Evolutionary conservation across 2,329 filamentous ascomycete species (phyloP).

Genomic region (Amauroascus verrucosus): DNA sequence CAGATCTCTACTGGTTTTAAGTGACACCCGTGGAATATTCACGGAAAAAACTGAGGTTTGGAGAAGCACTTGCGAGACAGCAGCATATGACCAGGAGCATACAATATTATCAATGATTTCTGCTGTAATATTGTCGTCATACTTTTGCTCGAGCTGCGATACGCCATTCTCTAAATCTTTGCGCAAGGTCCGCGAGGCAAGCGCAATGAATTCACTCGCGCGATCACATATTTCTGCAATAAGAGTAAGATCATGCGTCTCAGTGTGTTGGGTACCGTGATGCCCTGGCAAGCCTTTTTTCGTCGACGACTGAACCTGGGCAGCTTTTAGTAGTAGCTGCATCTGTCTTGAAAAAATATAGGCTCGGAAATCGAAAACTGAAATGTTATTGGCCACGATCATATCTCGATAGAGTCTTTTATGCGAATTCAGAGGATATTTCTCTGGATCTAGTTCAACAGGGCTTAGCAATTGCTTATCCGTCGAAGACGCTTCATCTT

Average conservation of each 20-base stretch:
- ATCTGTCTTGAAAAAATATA: slow-evolving; percentile 91
- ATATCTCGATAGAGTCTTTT: slow-evolving; percentile 79
- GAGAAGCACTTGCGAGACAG: slow-evolving; percentile 35
- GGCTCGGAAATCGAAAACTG: slow-evolving; percentile 85
- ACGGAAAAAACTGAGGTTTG: slow-evolving; percentile 32
- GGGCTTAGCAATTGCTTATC: slow-evolving; percentile 24
- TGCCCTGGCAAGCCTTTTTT: slow-evolving; percentile 25
- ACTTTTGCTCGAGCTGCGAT: slow-evolving; percentile 29
- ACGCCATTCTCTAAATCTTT: slow-evolving; percentile 62
- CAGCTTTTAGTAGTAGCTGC: slow-evolving; percentile 66
- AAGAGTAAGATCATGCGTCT: slow-evolving; percentile 63
- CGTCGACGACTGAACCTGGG: slow-evolving; percentile 46
- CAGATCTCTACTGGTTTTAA: slow-evolving; percentile 24
- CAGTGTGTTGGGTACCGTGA: slow-evolving; percentile 45
- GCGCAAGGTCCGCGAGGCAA: slow-evolving; percentile 67
- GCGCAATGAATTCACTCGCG: slow-evolving; percentile 72
- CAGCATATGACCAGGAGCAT: slow-evolving; percentile 39
- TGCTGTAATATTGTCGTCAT: slow-evolving; percentile 21
- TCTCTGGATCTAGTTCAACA: slow-evolving; percentile 23
- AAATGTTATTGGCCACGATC: slow-evolving; percentile 90
- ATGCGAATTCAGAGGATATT: slow-evolving; percentile 43
- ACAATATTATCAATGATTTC: slow-evolving; percentile 38
- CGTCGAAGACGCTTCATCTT: slow-evolving; percentile 21
- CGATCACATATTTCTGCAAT: slow-evolving; percentile 80
- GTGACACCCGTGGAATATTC: slow-evolving; percentile 29